Base-by-base conservation (phyloP, 2,329 filamentous ascomycete species). In the Alternaria panax region DNA sequence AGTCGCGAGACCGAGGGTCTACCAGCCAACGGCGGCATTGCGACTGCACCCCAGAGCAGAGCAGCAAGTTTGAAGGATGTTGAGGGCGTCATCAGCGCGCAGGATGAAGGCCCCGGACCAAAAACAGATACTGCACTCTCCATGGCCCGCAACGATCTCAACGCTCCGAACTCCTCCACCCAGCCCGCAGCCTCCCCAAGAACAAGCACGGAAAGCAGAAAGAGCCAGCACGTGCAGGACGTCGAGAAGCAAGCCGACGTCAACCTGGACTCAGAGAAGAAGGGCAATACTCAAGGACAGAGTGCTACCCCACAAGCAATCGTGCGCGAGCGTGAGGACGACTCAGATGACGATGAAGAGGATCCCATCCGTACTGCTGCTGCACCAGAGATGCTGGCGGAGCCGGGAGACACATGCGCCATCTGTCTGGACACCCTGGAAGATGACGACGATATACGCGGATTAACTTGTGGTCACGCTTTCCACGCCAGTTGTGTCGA, bases 401-500 rank as follows among this genome's bases (percentile, higher is more conserved):
- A 90, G 52, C 91, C 92, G 0, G 95, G 94, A 42, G 95, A 99
- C 75, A 91, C 92, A 2, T 99, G 95, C 79, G 95, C 95, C 51
- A 98, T 99, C 70, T 99, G 95, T 78, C 90, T 99, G 66, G 95
- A 99, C 74, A 90, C 87, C 0, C 86, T 99, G 18, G 95, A 99
- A 77, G 92, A 98, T 64, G 92, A 97, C 64, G 95, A 98, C 70
- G 94, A 99, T 75, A 89, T 99, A 50, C 92, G 95, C 68, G 95
- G 95, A 2, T 82, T 99, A 62, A 93, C 92, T 4, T 99, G 95
- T 73, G 95, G 95, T n/a, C 95, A 99, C 78, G 93, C 94, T 54
- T 99, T 98, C 86, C 95, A 99, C 77, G 93, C 93, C 51, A 92
- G 90, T 38, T 99, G 95, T 75, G 87, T 99, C 48, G 95, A 99